Base-by-base conservation (phyloP, 805 yeast genomes). In the Isabelozyma pseudorhagii region DNA sequence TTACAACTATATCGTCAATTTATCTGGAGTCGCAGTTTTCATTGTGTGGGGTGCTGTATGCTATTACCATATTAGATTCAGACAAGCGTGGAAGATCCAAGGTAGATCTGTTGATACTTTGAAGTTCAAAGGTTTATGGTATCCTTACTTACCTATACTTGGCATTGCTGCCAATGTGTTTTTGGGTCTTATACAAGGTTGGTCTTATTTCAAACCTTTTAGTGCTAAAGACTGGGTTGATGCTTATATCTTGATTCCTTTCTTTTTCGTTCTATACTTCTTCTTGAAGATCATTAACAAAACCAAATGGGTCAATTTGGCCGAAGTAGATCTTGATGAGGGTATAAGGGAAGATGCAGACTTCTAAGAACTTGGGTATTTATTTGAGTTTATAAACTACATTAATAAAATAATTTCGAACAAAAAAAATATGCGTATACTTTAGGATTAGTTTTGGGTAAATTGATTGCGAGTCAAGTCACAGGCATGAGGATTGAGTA, bases 21-120 rank as follows among this genome's bases (percentile, higher is more conserved):
- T 84, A 42, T 75, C 85, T 3, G 89, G 89, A 51, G 86, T 85
- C 18, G 81, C 86, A 1, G 82, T 83, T 3, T 85, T 84, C 50
- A 72, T 84, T 45, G 88, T 83, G 3, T 84, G 89, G 90, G 85
- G 83, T 7, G 67, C 76, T 10, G 79, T 84, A 25, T 75, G 83
- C 17, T 69, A 76, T 45, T 74, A 79, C 38, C 88, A 85, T 53
- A 50, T 83, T 14, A 67, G 87, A 42, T 83, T 84, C 61, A 74
- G 89, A 54, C 48, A 56, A 44, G 76, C 77, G 0, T 66, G 69
- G 75, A 62, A 54, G 45, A 43, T 63, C 2, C 78, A 72, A 51
- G 75, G 75, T 27, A 60, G 74, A 34, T 56, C 66, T 6, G 49
- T 63, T 2, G 66, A 58, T 31, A 71, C 67, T 8, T 58, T 72